These are phyloP conservation scores for Udeniomyces megalosporus DNA, from an alignment of 768 basidiomycete species.

Conservation along the genomic window DNA sequence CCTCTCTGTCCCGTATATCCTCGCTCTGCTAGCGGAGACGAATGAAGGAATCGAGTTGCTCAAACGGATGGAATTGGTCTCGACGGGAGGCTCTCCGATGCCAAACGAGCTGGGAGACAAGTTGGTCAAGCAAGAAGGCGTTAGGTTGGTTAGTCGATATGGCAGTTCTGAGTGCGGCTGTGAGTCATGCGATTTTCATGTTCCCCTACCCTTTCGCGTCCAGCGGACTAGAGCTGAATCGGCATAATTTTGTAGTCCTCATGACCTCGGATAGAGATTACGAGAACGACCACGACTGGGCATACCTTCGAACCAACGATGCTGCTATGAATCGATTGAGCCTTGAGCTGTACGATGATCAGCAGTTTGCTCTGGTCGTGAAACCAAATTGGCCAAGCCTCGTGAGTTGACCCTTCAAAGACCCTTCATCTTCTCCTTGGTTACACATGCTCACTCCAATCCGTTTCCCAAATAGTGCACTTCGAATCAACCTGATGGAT, in stretches of 20 bases:
- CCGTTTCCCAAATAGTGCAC: too few species aligned
- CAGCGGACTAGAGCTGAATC: slow-evolving; percentile 11
- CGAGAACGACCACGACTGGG: slow-evolving; percentile 41
- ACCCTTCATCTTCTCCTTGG: too few species aligned
- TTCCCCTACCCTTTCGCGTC: neutral
- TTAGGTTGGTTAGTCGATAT: slow-evolving; percentile 38
- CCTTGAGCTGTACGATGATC: neutral
- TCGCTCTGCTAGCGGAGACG: slow-evolving; percentile 38
- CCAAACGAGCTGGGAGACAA: slow-evolving; percentile 42
- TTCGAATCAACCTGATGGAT: too few species aligned
- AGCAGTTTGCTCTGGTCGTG: too few species aligned
- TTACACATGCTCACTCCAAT: too few species aligned
- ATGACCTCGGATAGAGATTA: slow-evolving; percentile 38
- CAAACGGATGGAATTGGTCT: slow-evolving; percentile 36
- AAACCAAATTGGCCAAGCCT: neutral
- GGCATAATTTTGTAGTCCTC: slow-evolving; percentile 19
- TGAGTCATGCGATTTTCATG: slow-evolving; percentile 15
- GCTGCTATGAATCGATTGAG: neutral
- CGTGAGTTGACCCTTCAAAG: neutral
- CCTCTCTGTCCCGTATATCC: slow-evolving; percentile 28
- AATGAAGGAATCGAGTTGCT: slow-evolving; percentile 35
- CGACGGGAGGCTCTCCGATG: slow-evolving; percentile 40
- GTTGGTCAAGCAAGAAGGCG: slow-evolving; percentile 34
- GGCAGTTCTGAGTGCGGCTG: slow-evolving; percentile 34
- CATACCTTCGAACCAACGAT: slow-evolving; percentile 35